Percentiles rank a stretch among this genome's conserved stretches.
phyloP scores from a whole-genome alignment of 164 flowering plant genomes.

The Macadamia integrifolia region DNA sequence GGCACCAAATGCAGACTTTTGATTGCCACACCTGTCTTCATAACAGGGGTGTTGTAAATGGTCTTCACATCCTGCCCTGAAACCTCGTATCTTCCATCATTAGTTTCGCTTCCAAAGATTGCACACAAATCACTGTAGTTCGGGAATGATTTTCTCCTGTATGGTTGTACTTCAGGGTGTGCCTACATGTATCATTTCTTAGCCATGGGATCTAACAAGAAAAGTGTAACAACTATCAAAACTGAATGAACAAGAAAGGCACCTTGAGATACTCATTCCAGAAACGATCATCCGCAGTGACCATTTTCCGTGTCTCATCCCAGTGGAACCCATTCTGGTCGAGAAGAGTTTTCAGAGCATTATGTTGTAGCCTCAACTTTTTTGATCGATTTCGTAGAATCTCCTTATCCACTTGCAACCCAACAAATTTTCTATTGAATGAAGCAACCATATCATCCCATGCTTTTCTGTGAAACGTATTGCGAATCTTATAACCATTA shows the following conservation, averaged over 20 bases:
- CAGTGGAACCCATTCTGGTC: constrained; percentile 11
- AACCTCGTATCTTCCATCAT: background rate
- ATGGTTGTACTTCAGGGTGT: constrained; percentile 9
- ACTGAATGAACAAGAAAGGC: background rate
- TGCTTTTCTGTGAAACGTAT: constrained; percentile 10
- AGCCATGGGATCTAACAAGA: background rate
- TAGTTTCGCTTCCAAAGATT: constrained; percentile 10
- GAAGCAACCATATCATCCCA: constrained; percentile 13
- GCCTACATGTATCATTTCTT: constrained; percentile 2
- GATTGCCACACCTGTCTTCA: background rate
- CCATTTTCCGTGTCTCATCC: constrained; percentile 14
- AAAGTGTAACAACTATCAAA: background rate
- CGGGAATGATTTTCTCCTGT: constrained; percentile 7
- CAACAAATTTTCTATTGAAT: constrained; percentile 8
- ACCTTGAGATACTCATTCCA: constrained; percentile 15
- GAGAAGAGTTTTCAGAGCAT: constrained; percentile 10
- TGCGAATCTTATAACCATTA: constrained; percentile 5
- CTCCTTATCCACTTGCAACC: constrained; percentile 13
- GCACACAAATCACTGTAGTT: constrained; percentile 4
- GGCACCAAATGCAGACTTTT: constrained; percentile 1
- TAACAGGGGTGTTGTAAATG: background rate
- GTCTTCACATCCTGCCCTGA: background rate
- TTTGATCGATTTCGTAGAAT: constrained; percentile 9
- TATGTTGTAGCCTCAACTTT: constrained; percentile 8
- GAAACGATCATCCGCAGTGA: constrained; percentile 9